Evolutionary conservation across 306 rosid genomes (phyloP).

Genomic region (Quercus engelmannii): DNA sequence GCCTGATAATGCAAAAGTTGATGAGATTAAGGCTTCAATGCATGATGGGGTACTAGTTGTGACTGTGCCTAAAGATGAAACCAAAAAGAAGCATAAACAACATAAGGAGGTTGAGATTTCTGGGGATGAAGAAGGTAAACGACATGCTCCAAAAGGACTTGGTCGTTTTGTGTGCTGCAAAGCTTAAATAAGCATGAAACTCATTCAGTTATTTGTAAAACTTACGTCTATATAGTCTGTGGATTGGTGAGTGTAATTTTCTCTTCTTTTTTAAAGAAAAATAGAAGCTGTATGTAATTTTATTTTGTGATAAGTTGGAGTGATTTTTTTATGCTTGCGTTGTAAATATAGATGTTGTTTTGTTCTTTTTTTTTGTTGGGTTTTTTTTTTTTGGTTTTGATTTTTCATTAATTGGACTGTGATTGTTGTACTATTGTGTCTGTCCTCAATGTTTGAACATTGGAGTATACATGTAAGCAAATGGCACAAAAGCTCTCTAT

Average conservation of each 20-base stretch:
- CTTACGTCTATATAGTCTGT: too few species aligned
- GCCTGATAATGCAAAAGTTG: conserved; percentile 55
- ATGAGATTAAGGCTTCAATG: conserved; percentile 50
- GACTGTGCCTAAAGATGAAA: conserved; percentile 45
- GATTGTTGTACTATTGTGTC: background rate
- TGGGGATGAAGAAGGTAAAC: conserved; percentile 20
- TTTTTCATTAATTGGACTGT: background rate
- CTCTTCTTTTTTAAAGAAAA: too few species aligned
- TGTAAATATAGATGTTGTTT: background rate
- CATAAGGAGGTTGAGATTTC: conserved; percentile 28
- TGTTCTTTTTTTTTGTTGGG: accelerated
- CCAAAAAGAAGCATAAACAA: conserved; percentile 29
- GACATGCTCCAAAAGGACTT: conserved; percentile 36
- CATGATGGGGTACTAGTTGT: conserved; percentile 45
- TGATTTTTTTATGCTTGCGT: conserved; percentile 2
- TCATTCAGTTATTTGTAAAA: background rate
- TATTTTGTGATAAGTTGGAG: background rate
- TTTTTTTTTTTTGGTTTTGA: background rate
- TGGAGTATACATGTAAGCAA: background rate
- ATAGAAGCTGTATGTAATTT: background rate
- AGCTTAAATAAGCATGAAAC: conserved; percentile 21
- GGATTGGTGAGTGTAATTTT: background rate
- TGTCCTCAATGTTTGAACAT: background rate
- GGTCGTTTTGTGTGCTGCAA: conserved; percentile 57
- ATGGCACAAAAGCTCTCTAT: too few species aligned